Evolutionary conservation across 1,139 yeast species (phyloP).

Genomic region (Saccharomyces hybrid): DNA sequence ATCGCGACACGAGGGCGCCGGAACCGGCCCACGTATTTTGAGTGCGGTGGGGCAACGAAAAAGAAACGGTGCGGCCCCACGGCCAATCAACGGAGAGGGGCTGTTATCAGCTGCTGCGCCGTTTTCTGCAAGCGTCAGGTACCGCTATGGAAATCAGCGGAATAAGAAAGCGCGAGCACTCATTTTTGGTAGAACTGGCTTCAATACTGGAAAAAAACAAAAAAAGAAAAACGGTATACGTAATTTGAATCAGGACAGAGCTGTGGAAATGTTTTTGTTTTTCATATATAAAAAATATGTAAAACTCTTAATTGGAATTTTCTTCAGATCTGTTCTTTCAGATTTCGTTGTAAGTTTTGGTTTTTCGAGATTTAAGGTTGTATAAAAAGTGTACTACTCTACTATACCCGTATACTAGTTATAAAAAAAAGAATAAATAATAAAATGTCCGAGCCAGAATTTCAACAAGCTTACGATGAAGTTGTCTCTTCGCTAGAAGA

Average conservation of each 20-base stretch:
- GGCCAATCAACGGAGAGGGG: not conserved
- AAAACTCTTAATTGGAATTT: not conserved
- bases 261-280: not conserved
- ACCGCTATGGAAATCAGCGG: not conserved
- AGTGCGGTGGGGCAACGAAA: not conserved
- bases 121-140: not conserved
- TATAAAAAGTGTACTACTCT: no score
- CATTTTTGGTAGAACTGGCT: no score
- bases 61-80: not conserved
- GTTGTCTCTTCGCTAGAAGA: slow-evolving; percentile 81
- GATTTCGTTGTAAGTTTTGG: no score
- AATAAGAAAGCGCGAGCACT: not conserved
- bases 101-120: slow-evolving; percentile 1
- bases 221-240: not conserved
- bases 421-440: slow-evolving; percentile 11
- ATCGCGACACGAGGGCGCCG: not conserved
- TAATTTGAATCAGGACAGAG: not conserved
- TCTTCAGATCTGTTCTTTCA: no score
- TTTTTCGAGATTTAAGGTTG: no score
- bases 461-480: slow-evolving; percentile 97
- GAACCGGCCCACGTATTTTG: not conserved
- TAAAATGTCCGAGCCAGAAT: slow-evolving; percentile 73
- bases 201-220: not conserved
- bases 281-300: not conserved
- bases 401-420: not conserved